Percentiles rank a stretch among this genome's conserved stretches.
Evolutionary conservation across 2,329 filamentous ascomycete species (phyloP).

Genomic region (Colletotrichum gigasporum): DNA sequence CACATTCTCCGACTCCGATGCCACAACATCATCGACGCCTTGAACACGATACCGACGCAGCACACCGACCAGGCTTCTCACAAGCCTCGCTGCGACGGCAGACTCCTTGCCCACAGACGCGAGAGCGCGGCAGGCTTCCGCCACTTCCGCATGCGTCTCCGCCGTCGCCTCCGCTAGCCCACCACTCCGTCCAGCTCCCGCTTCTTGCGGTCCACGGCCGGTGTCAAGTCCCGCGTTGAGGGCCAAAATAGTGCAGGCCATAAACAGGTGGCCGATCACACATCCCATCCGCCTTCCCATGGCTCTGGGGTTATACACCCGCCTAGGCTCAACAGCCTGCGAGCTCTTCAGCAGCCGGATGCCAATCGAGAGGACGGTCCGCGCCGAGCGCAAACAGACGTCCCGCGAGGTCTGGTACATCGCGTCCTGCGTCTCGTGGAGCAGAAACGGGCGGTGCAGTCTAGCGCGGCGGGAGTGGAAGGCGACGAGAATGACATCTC

Average conservation of each 20-base stretch:
- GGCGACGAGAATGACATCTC: slow-evolving; percentile 35
- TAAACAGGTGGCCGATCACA: slow-evolving; percentile 36
- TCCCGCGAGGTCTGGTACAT: slow-evolving; percentile 26
- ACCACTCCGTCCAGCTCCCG: not conserved
- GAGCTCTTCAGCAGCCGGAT: slow-evolving; percentile 31
- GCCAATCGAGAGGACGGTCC: slow-evolving; percentile 35
- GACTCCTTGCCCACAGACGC: slow-evolving; percentile 33
- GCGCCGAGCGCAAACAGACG: slow-evolving; percentile 38
- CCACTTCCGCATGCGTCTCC: slow-evolving; percentile 28
- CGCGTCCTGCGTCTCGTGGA: slow-evolving; percentile 20
- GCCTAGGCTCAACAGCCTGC: not conserved
- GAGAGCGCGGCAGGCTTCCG: slow-evolving; percentile 33
- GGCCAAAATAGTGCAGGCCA: slow-evolving; percentile 36
- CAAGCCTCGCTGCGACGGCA: slow-evolving; percentile 33
- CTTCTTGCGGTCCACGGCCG: not conserved
- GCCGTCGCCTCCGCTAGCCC: not conserved
- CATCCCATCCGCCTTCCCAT: slow-evolving; percentile 32
- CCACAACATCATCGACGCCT: not conserved
- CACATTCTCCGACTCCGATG: not conserved
- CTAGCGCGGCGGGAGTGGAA: slow-evolving; percentile 38
- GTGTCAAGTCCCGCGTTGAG: slow-evolving; percentile 21
- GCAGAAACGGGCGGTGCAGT: slow-evolving; percentile 39
- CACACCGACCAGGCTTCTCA: slow-evolving; percentile 32
- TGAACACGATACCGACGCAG: slow-evolving; percentile 33
- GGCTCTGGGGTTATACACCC: not conserved